phyloP scores from a whole-genome alignment of 2,329 filamentous ascomycete species.

The Ophiocordyceps camponoti-floridani region DNA sequence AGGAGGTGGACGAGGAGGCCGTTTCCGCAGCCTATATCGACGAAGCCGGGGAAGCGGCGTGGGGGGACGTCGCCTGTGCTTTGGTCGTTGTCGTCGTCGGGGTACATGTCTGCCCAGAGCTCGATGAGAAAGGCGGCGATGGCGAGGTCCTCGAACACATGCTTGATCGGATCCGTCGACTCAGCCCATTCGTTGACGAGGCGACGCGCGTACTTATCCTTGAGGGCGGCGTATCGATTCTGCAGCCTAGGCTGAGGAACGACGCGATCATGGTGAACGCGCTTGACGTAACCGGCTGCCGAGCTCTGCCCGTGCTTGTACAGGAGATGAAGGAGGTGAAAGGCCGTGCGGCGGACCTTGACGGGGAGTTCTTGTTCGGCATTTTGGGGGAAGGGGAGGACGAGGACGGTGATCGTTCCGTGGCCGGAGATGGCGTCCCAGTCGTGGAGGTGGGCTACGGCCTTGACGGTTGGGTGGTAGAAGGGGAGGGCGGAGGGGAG shows the following conservation, averaged over 20 bases:
- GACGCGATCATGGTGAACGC: constrained; percentile 67
- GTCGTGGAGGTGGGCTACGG: constrained; percentile 59
- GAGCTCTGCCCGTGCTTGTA: constrained; percentile 57
- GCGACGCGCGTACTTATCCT: constrained; percentile 54
- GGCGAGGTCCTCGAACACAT: constrained; percentile 84
- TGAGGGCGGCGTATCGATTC: constrained; percentile 64
- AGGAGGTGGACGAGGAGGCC: constrained; percentile 78
- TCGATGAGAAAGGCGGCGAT: constrained; percentile 90
- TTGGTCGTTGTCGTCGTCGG: constrained; percentile 7
- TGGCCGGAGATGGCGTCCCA: constrained; percentile 26
- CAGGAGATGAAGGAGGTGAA: constrained; percentile 48
- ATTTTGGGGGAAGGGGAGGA: constrained; percentile 28
- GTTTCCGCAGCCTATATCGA: constrained; percentile 93
- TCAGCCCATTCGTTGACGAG: constrained; percentile 71
- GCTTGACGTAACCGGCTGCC: constrained; percentile 54
- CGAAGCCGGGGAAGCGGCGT: constrained; percentile 61
- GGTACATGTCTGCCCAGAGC: constrained; percentile 76
- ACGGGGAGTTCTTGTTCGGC: constrained; percentile 1
- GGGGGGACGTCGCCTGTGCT: too few species aligned
- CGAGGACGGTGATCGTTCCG: constrained; percentile 42
- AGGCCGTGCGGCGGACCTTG: constrained; percentile 48
- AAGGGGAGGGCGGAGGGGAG: constrained; percentile 52
- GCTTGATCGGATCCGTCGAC: constrained; percentile 71
- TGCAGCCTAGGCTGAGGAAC: constrained; percentile 64
- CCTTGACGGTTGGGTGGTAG: constrained; percentile 67